Percentiles rank a stretch among this genome's conserved stretches.
Evolutionary conservation across 192 early-diverging fungal species (phyloP).

Genomic region (Coemansia sp.): DNA sequence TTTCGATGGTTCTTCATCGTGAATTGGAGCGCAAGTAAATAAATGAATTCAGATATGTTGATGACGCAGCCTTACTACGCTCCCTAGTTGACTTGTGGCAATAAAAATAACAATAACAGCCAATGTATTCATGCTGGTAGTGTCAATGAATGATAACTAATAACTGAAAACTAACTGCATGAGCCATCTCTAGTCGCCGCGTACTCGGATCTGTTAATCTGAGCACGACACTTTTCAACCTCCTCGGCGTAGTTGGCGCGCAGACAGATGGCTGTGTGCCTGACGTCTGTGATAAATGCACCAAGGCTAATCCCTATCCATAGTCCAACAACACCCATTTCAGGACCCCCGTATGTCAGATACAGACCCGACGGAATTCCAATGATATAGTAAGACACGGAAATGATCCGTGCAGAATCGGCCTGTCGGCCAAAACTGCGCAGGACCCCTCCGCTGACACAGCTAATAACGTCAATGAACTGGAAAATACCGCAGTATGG

Average conservation of each 20-base stretch:
- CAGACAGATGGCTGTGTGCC: background rate
- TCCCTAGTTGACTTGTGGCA: background rate
- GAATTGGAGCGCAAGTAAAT: background rate
- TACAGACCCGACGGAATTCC: constrained; percentile 55
- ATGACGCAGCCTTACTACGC: too few species aligned
- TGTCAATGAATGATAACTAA: background rate
- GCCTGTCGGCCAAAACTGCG: constrained; percentile 55
- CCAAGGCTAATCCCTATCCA: constrained; percentile 20
- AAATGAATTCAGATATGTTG: background rate
- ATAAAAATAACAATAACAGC: background rate
- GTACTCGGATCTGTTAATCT: background rate
- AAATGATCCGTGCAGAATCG: constrained; percentile 43
- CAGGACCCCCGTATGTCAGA: constrained; percentile 31
- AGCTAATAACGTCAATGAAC: constrained; percentile 55
- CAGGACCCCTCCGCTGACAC: constrained; percentile 56
- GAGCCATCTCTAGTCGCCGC: background rate
- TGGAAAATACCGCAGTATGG: constrained; percentile 76
- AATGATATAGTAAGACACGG: constrained; percentile 48
- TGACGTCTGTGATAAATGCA: background rate
- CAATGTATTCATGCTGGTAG: background rate
- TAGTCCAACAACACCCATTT: constrained; percentile 21
- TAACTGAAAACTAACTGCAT: background rate
- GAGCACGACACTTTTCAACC: constrained; percentile 1
- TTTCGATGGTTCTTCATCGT: constrained; percentile 20
- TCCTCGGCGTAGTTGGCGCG: constrained; percentile 3